These are phyloP conservation scores for Blastobotrys buckinghamii DNA, from an alignment of 1,139 yeast species.

Conservation along the genomic window DNA sequence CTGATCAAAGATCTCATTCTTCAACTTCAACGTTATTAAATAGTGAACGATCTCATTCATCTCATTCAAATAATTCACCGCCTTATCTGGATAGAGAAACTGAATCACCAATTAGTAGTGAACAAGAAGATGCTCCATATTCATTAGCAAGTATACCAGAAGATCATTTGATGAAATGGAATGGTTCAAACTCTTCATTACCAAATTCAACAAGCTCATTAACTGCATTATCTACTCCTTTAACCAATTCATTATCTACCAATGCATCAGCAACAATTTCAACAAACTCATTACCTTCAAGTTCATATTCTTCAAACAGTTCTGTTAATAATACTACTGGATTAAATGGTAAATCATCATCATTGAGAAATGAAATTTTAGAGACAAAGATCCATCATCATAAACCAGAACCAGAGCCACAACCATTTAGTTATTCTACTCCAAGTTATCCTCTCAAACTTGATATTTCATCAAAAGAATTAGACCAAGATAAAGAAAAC, in stretches of 20 bases:
- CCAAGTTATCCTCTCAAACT: too few relatives aligned
- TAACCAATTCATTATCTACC: background rate
- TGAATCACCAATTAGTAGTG: slow-evolving; percentile 22
- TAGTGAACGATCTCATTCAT: slow-evolving; percentile 12
- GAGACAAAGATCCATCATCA: slow-evolving; percentile 1
- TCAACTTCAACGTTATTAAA: background rate
- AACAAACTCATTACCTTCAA: too few relatives aligned
- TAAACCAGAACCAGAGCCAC: background rate
- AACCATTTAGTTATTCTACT: too few relatives aligned
- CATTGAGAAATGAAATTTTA: background rate
- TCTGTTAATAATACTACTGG: background rate
- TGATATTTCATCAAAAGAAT: too few relatives aligned
- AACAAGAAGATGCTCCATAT: slow-evolving; percentile 15
- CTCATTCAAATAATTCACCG: slow-evolving; percentile 15
- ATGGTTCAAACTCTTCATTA: slow-evolving; percentile 1
- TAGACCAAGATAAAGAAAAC: background rate
- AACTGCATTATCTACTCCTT: background rate
- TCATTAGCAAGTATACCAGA: slow-evolving; percentile 11
- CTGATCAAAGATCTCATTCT: background rate
- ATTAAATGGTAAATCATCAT: background rate
- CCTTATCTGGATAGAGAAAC: slow-evolving; percentile 17
- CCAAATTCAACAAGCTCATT: too few relatives aligned
- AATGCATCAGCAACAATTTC: background rate
- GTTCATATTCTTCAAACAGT: too few relatives aligned
- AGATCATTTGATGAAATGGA: slow-evolving; percentile 4